Evolutionary conservation across 1,284 basidiomycete genomes (phyloP).

Genomic region (Ceratobasidium sp.): DNA sequence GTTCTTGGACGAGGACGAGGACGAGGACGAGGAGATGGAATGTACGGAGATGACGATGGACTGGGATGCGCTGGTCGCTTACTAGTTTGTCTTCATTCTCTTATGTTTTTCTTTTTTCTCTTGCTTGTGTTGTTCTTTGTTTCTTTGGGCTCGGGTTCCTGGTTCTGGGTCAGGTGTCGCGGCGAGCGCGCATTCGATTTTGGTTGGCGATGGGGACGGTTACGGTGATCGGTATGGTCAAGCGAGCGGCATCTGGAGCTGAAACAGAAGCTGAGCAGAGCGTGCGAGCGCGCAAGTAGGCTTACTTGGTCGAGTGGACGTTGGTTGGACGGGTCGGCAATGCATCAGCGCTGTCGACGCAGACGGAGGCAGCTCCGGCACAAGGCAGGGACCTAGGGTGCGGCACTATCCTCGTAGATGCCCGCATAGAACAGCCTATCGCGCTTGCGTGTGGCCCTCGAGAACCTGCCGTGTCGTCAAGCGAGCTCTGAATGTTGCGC

Average conservation of each 20-base stretch:
- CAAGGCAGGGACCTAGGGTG: conserved; percentile 6
- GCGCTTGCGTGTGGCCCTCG: neutral
- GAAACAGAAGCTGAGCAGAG: neutral
- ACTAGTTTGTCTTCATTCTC: too few relatives aligned
- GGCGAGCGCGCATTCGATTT: neutral
- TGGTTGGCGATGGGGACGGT: neutral
- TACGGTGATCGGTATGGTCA: neutral
- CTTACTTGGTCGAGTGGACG: neutral
- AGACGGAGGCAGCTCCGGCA: neutral
- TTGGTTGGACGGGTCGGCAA: neutral
- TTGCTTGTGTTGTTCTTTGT: neutral
- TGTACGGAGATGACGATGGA: too few relatives aligned
- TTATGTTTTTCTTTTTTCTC: neutral
- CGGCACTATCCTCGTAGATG: neutral
- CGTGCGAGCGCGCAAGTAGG: neutral
- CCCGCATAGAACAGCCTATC: conserved; percentile 13
- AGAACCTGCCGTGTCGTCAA: too few relatives aligned
- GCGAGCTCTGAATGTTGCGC: too few relatives aligned
- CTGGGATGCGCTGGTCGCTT: too few relatives aligned
- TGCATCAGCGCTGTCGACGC: neutral
- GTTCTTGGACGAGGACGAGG: too few relatives aligned
- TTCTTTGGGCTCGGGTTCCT: neutral
- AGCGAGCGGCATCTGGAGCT: conserved; percentile 1
- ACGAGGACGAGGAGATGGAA: too few relatives aligned
- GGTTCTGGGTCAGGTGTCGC: neutral